phyloP scores from a whole-genome alignment of 2,329 filamentous ascomycete genomes.

The Neonectria punicea region DNA sequence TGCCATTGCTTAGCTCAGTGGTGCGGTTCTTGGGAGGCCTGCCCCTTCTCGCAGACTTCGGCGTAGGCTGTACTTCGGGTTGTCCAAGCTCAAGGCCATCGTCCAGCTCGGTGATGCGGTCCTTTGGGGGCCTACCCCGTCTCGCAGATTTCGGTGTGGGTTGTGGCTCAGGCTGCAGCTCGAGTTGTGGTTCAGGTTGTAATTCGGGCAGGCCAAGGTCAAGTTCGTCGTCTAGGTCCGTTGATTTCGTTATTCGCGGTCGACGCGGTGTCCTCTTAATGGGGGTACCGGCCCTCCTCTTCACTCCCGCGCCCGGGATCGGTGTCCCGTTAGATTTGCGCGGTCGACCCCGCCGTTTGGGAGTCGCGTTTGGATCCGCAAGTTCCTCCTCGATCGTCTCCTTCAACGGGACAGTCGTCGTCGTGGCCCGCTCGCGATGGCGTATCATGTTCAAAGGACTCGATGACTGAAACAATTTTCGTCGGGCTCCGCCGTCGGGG shows the following conservation, averaged over 20 bases:
- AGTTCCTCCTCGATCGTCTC: constrained; percentile 50
- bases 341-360: constrained; percentile 57
- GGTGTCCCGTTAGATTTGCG: constrained; percentile 65
- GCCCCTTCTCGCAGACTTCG: constrained; percentile 44
- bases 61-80: constrained; percentile 35
- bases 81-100: constrained; percentile 33
- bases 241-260: constrained; percentile 45
- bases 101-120: constrained; percentile 36
- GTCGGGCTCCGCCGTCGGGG: constrained; percentile 47
- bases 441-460: constrained; percentile 53
- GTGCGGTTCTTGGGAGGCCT: constrained; percentile 43
- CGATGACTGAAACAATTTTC: constrained; percentile 57
- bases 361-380: constrained; percentile 49
- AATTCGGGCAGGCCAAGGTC: not conserved
- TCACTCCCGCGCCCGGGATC: constrained; percentile 54
- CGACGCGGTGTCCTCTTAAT: constrained; percentile 50
- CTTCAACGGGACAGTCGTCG: constrained; percentile 63
- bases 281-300: constrained; percentile 60
- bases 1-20: constrained; percentile 38
- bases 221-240: constrained; percentile 34
- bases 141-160: constrained; percentile 46
- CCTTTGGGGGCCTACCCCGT: constrained; percentile 45
- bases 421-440: constrained; percentile 54
- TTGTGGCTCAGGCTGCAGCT: not conserved
- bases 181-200: constrained; percentile 32